Base-by-base conservation (phyloP, 176 grass and related monocot species). In the Aegilops umbellulata region DNA sequence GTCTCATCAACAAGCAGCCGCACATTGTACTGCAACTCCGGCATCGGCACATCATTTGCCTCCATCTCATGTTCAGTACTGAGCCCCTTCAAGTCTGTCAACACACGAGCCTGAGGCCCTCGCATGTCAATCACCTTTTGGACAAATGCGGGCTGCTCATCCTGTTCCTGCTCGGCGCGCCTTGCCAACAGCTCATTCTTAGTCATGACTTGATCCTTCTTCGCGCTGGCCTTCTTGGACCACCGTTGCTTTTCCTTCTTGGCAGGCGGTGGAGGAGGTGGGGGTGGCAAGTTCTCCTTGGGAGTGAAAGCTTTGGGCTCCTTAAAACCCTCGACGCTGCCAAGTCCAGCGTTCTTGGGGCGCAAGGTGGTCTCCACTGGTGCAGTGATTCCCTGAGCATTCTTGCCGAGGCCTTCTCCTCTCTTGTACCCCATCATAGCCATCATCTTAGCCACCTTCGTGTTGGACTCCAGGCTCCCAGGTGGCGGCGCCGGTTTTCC, bases 121-220 rank as follows among this genome's bases (percentile, higher is more conserved):
- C 92, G 83, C 95, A 95, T 95, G 66, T 91, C 95, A 41, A 97
- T 84, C 69, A 97, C 89, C 82, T 95, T 95, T 69, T 88, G 91
- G 8, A 93, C 69, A 92, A 93, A 42, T 7, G 77, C 22, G 3
- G 85, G 83, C 1, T 89, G 63, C 41, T 94, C 87, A 0, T 94
- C 89, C 66, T 94, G 86, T 83, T 95, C 93, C 87, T 92, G 88
- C 55, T 87, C 85, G 0, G 49, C 82, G 2, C 62, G 85, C 85
- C 68, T 76, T 1, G 92, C 95, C 24, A 97, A 80, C 79, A 97
- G 36, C 78, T 95, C 89, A 53, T 86, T 90, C 76, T 91, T 94
- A 0, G 90, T 93, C 89, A 93, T 67, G 27, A 95, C 89, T 14
- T 60, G 60, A 41, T 84, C 88, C 65, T 91, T 91, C 83, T 38